Conservation (phyloP, 2,329 filamentous ascomycete species). For the Fonsecaea pugnacius region DNA sequence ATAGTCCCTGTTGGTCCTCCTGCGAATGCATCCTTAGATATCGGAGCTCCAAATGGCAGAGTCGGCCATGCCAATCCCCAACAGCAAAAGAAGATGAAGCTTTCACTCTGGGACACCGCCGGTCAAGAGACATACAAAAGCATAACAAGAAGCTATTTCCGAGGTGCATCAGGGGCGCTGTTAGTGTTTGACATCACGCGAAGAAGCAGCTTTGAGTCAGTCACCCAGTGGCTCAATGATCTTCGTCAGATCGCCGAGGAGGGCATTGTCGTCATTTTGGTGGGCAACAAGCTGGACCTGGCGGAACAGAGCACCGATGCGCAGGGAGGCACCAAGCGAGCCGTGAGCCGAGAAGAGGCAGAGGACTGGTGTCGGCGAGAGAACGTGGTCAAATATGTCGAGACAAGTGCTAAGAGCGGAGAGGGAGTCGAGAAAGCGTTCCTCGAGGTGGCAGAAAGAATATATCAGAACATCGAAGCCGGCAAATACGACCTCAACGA, state of each 20-base stretch:
- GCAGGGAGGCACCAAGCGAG: conserved; percentile 57
- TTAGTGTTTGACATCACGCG: conserved; percentile 95
- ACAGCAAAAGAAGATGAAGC: conserved; percentile 40
- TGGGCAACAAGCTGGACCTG: conserved; percentile 93
- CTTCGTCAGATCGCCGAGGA: conserved; percentile 93
- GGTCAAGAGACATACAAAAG: conserved; percentile 98
- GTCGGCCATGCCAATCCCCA: conserved; percentile 4
- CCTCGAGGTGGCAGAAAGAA: conserved; percentile 88
- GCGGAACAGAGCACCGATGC: conserved; percentile 51
- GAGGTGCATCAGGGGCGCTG: conserved; percentile 75
- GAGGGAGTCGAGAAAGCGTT: conserved; percentile 94
- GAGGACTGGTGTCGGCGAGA: conserved; percentile 86
- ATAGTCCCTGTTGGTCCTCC: conserved; percentile 90
- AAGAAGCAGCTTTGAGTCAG: conserved; percentile 81
- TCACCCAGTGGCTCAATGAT: conserved; percentile 92
- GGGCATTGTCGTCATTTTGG: conserved; percentile 89
- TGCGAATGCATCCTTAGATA: conserved; percentile 63
- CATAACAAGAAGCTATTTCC: conserved; percentile 91
- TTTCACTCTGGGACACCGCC: conserved; percentile 89
- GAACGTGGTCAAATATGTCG: conserved; percentile 88
- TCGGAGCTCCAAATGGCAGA: conserved; percentile 50
- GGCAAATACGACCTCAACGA: conserved; percentile 95
- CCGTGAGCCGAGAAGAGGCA: conserved; percentile 81
- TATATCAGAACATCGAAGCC: conserved; percentile 95
- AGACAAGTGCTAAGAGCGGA: conserved; percentile 94